A percentile compares a stretch with the other conserved stretches of the same genome.
Evolutionary conservation across 179 eudicot genomes (phyloP).

Genomic region (Amaranthus tricolor): DNA sequence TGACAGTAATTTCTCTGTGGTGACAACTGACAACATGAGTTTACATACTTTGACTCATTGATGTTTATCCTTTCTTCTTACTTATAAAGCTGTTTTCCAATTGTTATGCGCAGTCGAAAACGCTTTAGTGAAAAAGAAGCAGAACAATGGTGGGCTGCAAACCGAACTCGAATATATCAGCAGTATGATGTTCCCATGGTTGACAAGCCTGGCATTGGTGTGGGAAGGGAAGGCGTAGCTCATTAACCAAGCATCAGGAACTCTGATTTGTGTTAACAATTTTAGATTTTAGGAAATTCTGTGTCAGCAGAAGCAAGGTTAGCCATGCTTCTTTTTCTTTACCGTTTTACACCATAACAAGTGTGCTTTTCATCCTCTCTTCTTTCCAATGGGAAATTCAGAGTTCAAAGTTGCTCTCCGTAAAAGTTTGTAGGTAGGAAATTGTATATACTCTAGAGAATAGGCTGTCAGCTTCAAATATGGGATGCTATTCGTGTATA

Average conservation of each 20-base stretch:
- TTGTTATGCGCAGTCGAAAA: constrained; percentile 52
- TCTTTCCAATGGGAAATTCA: constrained; percentile 13
- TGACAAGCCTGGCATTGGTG: constrained; percentile 33
- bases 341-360: constrained; percentile 21
- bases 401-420: constrained; percentile 19
- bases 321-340: constrained; percentile 9
- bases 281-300: constrained; percentile 23
- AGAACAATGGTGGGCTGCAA: constrained; percentile 71
- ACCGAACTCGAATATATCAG: constrained; percentile 50
- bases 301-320: constrained; percentile 24
- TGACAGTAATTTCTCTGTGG: neutral
- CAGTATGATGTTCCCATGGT: constrained; percentile 43
- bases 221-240: constrained; percentile 39
- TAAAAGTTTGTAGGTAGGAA: constrained; percentile 25
- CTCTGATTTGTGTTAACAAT: constrained; percentile 14
- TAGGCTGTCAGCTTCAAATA: constrained; percentile 23
- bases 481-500: constrained; percentile 34
- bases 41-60: neutral
- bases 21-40: too few species aligned
- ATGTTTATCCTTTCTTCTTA: neutral
- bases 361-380: constrained; percentile 8
- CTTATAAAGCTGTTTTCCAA: constrained; percentile 2
- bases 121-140: constrained; percentile 70
- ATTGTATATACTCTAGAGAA: constrained; percentile 30
- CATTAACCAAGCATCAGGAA: constrained; percentile 27